These are phyloP conservation scores for Lactarius pseudohatsudake DNA, from an alignment of 768 basidiomycete species.

Conservation along the genomic window DNA sequence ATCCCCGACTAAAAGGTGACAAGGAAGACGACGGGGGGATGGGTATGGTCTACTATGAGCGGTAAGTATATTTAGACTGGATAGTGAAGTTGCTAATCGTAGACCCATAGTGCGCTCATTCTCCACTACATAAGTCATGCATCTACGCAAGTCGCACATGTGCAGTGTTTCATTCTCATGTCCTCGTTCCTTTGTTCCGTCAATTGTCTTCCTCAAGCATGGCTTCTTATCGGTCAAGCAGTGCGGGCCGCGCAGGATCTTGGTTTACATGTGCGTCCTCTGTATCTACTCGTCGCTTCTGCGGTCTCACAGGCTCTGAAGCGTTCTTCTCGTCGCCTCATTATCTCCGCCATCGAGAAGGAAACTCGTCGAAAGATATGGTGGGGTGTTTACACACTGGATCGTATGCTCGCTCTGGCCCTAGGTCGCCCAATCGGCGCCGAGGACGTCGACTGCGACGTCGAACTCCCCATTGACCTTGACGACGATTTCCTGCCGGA, in stretches of 20 bases:
- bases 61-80: constrained; percentile 46
- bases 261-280: constrained; percentile 77
- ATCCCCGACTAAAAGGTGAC: constrained; percentile 62
- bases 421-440: constrained; percentile 86
- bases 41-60: constrained; percentile 89
- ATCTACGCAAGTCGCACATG: constrained; percentile 80
- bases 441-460: constrained; percentile 89
- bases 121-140: constrained; percentile 91
- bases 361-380: constrained; percentile 89
- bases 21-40: constrained; percentile 75
- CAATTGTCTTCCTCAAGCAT: constrained; percentile 92
- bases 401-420: constrained; percentile 89
- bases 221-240: constrained; percentile 90
- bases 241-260: constrained; percentile 88
- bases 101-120: constrained; percentile 68
- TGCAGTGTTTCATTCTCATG: constrained; percentile 87
- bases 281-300: constrained; percentile 24
- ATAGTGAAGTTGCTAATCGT: constrained; percentile 2
- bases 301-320: constrained; percentile 35
- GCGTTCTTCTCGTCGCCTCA: constrained; percentile 80
- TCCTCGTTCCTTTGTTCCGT: constrained; percentile 90
- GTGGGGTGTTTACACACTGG: constrained; percentile 92
- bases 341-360: constrained; percentile 73
- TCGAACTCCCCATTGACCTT: constrained; percentile 77
- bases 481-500: constrained; percentile 78